Evolutionary conservation across 2,329 filamentous ascomycete species (phyloP), one percentile per base, ranked within the genome.

Genomic region (Ceratocystiopsis brevicomis): DNA sequence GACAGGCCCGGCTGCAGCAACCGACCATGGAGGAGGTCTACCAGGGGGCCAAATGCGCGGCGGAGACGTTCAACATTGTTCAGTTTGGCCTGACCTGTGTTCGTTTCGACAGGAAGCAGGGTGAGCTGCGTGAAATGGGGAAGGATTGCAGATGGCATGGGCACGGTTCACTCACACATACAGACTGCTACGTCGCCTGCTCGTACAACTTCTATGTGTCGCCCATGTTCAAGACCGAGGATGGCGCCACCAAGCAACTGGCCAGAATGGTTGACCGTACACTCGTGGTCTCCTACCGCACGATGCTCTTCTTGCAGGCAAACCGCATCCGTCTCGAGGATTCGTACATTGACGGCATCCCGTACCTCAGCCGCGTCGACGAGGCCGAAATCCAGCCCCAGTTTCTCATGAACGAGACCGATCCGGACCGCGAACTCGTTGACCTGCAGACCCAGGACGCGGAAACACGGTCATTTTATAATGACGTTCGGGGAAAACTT

Each of bases 51-150:
- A 57, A 49, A 37, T 47, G 50, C 10, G 56, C 53, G 1, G 57
- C 59, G 1, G 47, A 53, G 12, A 52, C 45, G 1, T 61, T 56
- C 41, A 53, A 56, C 19, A 50, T 60, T 11, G 42, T 64, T 3
- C 57, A 63, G 42, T 38, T 63, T 9, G 61, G 61, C 6, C 41
- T 63, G 18, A 62, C 59, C 0, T 62, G 57, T 33, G 37, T 59
- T 21, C 42, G 30, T 2, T 44, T 49, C 18, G 32, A 47, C 13
- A 15, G 37, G 3, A 14, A 35, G 6, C 38, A 40, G 35, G 48
- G 48, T 52, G 38, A 37, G 44, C 37, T 10, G 4, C 10, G 4
- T 34, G 3, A 9, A 2, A 30, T 10, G 25, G 25, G 10, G 10
- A 11, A 30, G 6, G 4, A 4, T 9, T 30, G 10, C 25, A 30